These are phyloP conservation scores for Dothideomycetidae sp. DNA, from an alignment of 2,329 filamentous ascomycete genomes.

Conservation along the genomic window DNA sequence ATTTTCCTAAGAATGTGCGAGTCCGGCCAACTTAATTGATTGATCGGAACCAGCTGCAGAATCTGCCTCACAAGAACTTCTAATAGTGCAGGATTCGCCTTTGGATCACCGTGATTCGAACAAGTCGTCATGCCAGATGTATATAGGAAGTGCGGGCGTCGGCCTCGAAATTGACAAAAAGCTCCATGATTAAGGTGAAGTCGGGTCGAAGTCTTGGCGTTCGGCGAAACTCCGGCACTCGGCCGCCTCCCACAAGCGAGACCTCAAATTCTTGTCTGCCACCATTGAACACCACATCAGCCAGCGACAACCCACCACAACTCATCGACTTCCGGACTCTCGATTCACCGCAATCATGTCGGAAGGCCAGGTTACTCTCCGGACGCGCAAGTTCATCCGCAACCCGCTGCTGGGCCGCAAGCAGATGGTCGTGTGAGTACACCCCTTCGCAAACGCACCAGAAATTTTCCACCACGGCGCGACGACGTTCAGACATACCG, in stretches of 20 bases:
- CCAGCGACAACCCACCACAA: conserved; percentile 4
- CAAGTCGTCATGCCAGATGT: too few species aligned
- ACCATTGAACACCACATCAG: background rate
- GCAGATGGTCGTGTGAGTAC: conserved; percentile 89
- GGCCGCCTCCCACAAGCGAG: background rate
- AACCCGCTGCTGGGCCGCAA: conserved; percentile 97
- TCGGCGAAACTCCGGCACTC: conserved; percentile 8
- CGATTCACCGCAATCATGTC: conserved; percentile 61
- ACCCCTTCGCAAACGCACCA: conserved; percentile 5
- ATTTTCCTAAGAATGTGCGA: conserved; percentile 43
- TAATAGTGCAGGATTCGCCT: too few species aligned
- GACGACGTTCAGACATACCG: conserved; percentile 3
- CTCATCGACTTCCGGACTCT: conserved; percentile 8
- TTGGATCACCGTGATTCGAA: too few species aligned
- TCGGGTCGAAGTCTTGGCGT: conserved; percentile 6
- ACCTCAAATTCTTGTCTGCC: conserved; percentile 9
- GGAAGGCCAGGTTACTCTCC: conserved; percentile 47
- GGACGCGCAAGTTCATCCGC: conserved; percentile 99
- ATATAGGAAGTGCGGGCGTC: too few species aligned
- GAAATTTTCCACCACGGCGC: conserved; percentile 6
- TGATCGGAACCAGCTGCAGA: conserved; percentile 55
- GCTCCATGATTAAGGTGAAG: conserved; percentile 6
- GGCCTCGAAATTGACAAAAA: conserved; percentile 1
- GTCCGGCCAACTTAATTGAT: conserved; percentile 49
- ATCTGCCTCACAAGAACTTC: conserved; percentile 56